Conservation (phyloP, 352 stramenopile species). For the Pythium plurisporium region DNA sequence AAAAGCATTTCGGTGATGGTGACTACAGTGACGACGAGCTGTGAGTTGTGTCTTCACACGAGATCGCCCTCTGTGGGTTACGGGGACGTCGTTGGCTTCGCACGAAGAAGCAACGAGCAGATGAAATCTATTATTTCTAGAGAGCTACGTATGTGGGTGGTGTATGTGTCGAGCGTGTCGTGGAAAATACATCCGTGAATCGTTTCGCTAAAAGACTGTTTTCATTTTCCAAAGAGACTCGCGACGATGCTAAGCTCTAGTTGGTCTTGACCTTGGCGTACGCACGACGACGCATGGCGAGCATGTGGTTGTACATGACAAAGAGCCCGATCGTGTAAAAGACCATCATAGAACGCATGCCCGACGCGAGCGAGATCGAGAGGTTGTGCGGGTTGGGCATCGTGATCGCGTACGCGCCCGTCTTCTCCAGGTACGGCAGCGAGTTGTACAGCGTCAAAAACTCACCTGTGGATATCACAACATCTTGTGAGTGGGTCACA, state of each 20-base stretch:
- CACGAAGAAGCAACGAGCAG: neutral
- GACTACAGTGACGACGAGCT: slow-evolving; percentile 33
- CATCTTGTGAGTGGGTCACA: too few species aligned
- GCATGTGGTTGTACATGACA: slow-evolving; percentile 84
- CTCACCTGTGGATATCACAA: slow-evolving; percentile 31
- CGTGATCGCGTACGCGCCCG: slow-evolving; percentile 58
- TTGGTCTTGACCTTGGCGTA: slow-evolving; percentile 75
- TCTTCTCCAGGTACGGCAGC: slow-evolving; percentile 42
- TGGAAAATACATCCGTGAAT: neutral
- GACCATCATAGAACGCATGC: slow-evolving; percentile 60
- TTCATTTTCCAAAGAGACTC: too few species aligned
- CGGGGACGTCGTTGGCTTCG: neutral
- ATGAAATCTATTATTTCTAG: neutral
- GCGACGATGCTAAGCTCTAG: too few species aligned
- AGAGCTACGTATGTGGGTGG: neutral
- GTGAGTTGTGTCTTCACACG: neutral
- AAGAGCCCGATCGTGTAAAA: slow-evolving; percentile 69
- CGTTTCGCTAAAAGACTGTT: too few species aligned
- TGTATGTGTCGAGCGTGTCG: neutral
- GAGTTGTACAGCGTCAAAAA: slow-evolving; percentile 69
- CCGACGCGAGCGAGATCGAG: slow-evolving; percentile 64
- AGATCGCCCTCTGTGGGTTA: neutral
- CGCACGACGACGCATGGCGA: slow-evolving; percentile 71
- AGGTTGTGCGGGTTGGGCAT: slow-evolving; percentile 80
- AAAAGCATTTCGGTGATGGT: slow-evolving; percentile 32